Evolutionary conservation across 306 rosid species (phyloP).

Genomic region (Citrullus amarus): DNA sequence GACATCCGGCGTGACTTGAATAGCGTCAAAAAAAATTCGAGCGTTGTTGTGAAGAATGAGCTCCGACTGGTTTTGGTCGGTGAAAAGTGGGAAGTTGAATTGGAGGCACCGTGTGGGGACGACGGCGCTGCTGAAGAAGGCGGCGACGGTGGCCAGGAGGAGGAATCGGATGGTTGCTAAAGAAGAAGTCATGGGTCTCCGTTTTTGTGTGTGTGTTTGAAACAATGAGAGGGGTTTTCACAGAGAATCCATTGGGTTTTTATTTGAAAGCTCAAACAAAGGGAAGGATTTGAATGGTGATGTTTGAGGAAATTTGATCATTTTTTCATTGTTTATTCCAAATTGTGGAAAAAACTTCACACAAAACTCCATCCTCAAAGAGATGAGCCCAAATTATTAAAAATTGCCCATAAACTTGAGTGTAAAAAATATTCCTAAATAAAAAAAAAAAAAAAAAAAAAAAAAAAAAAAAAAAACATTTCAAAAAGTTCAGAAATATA

Average conservation of each 20-base stretch:
- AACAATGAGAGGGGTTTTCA: background rate
- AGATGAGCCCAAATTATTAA: background rate
- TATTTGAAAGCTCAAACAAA: background rate
- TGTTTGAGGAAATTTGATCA: background rate
- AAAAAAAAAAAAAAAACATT: too few relatives aligned
- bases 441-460: too few relatives aligned
- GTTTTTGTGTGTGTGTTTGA: background rate
- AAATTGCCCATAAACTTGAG: background rate
- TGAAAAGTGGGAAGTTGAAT: conserved; percentile 16
- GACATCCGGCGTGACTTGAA: conserved; percentile 27
- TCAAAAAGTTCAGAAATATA: too few relatives aligned
- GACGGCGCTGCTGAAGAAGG: background rate
- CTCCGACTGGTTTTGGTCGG: background rate
- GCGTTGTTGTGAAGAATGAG: background rate
- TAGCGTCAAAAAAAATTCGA: background rate
- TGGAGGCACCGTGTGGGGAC: conserved; percentile 6
- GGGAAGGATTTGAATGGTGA: background rate
- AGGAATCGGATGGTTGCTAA: background rate
- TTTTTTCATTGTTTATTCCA: background rate
- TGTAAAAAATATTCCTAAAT: too few relatives aligned
- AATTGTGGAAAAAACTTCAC: background rate
- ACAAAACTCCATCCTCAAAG: background rate
- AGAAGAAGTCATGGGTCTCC: background rate
- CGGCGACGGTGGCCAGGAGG: background rate
- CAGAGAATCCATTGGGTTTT: background rate